Evolutionary conservation across 352 stramenopile species (phyloP).

Genomic region (Phytophthora fragariaefolia): DNA sequence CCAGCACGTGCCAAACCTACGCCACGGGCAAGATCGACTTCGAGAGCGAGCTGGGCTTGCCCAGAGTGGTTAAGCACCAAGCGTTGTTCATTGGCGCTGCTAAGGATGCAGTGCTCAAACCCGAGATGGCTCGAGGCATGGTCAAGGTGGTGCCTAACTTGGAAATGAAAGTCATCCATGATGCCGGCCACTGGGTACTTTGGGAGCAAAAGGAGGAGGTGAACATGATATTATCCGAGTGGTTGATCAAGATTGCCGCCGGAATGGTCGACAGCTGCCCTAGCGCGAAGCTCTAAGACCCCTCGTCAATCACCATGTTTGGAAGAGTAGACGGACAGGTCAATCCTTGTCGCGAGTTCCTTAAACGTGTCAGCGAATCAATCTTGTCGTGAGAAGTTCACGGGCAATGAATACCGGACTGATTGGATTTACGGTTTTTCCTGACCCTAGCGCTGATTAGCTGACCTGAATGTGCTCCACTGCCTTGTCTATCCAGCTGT

Average conservation of each 20-base stretch:
- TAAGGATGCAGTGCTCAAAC: conserved; percentile 54
- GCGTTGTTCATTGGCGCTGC: conserved; percentile 52
- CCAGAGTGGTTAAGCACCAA: conserved; percentile 41
- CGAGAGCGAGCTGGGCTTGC: conserved; percentile 39
- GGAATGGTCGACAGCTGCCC: neutral
- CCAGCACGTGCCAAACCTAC: conserved; percentile 47
- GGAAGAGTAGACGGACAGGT: conserved; percentile 24
- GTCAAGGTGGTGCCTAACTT: conserved; percentile 49
- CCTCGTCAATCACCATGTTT: conserved; percentile 16
- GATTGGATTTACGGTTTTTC: conserved; percentile 4
- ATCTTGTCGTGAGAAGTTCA: conserved; percentile 13
- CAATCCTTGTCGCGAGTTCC: conserved; percentile 23
- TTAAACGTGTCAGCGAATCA: conserved; percentile 35
- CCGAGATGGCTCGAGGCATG: conserved; percentile 52
- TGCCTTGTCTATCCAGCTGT: conserved; percentile 26
- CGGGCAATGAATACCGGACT: neutral
- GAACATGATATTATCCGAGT: conserved; percentile 43
- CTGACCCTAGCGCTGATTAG: conserved; percentile 14
- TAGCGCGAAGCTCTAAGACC: conserved; percentile 21
- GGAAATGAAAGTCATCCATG: conserved; percentile 35
- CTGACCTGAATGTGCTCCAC: conserved; percentile 25
- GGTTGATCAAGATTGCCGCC: conserved; percentile 32
- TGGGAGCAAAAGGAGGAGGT: conserved; percentile 56
- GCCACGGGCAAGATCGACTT: conserved; percentile 52
- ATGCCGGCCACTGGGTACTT: conserved; percentile 54